These are phyloP conservation scores for Coemansia sp. DNA, from an alignment of 192 early-diverging fungal genomes.

Conservation along the genomic window DNA sequence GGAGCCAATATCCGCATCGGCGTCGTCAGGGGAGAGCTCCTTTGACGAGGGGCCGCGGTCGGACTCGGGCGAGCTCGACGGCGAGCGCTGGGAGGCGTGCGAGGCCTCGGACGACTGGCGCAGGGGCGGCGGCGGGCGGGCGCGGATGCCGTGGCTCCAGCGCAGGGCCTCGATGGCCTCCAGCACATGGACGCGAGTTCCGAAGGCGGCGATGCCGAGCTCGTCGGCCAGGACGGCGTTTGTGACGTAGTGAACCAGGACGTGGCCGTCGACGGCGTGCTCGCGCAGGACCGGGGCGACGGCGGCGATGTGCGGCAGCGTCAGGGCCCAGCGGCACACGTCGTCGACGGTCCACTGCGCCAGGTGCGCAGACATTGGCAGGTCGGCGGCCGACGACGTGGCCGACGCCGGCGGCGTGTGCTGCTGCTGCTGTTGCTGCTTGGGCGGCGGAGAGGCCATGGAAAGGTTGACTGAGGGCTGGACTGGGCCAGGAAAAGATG, in stretches of 20 bases:
- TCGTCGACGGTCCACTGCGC: constrained; percentile 42
- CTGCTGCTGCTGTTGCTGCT: background rate
- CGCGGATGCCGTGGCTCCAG: constrained; percentile 32
- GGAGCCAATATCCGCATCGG: background rate
- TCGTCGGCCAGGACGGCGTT: constrained; percentile 51
- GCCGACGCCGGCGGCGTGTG: constrained; percentile 14
- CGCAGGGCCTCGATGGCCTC: constrained; percentile 53
- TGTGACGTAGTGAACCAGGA: constrained; percentile 49
- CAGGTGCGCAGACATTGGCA: constrained; percentile 12
- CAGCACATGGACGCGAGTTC: constrained; percentile 48
- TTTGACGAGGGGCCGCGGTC: constrained; percentile 21
- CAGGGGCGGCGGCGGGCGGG: constrained; percentile 15
- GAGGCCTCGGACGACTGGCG: constrained; percentile 12
- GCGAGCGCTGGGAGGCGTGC: constrained; percentile 3
- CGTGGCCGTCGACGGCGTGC: constrained; percentile 54
- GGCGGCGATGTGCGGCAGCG: constrained; percentile 21
- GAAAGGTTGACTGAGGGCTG: background rate
- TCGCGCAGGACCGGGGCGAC: constrained; percentile 31
- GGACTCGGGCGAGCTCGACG: constrained; percentile 21
- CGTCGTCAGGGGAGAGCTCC: constrained; percentile 29
- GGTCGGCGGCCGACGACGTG: constrained; percentile 4
- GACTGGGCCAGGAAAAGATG: background rate
- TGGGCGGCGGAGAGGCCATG: constrained; percentile 6
- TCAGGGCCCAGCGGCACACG: constrained; percentile 37
- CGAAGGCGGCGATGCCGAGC: constrained; percentile 51